Evolutionary conservation across 345 rosid genomes (phyloP), one percentile per base, ranked within the genome.

Genomic region (Noccaea bulbosa): DNA sequence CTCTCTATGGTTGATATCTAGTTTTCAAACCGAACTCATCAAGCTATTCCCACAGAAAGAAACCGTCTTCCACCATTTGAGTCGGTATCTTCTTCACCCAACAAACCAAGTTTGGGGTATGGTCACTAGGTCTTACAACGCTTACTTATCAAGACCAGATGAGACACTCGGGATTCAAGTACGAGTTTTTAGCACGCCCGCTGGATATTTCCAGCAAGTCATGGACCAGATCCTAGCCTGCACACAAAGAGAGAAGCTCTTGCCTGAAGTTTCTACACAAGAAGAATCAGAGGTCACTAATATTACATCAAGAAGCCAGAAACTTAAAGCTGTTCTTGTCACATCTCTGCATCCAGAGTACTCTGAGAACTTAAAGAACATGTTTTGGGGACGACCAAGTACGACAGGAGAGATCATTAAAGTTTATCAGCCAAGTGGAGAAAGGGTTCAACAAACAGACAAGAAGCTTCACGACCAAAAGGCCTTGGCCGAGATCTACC

Each of bases 121-220:
- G n/a, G n/a, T n/a, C n/a, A n/a, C n/a, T n/a, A n/a, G n/a, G n/a
- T n/a, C n/a, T n/a, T n/a, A n/a, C n/a, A n/a, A n/a, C n/a, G n/a
- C n/a, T n/a, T n/a, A n/a, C n/a, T n/a, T n/a, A n/a, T n/a, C n/a
- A n/a, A n/a, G n/a, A n/a, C n/a, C n/a, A n/a, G n/a, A n/a, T 75
- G 69, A 71, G 55, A 62, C 39, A n/a, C 55, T 76, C 8, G 75
- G 83, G 35, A 64, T 80, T 24, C 83, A 80, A 64, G 27, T 80
- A 20, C 35, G 78, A 11, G 57, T 76, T 64, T 44, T 39, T 16
- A 37, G 11, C 20, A 3, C 0, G 0, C 50, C 5, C 0, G 22
- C 46, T 4, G 64, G 34, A 2, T 71, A 39, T 33, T 12, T 39
- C 15, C 38, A 60, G 45, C 4, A 1, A 5, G 67, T 80, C 1